Conservation (phyloP, 1,284 basidiomycete genomes). For the Naganishia albida region DNA sequence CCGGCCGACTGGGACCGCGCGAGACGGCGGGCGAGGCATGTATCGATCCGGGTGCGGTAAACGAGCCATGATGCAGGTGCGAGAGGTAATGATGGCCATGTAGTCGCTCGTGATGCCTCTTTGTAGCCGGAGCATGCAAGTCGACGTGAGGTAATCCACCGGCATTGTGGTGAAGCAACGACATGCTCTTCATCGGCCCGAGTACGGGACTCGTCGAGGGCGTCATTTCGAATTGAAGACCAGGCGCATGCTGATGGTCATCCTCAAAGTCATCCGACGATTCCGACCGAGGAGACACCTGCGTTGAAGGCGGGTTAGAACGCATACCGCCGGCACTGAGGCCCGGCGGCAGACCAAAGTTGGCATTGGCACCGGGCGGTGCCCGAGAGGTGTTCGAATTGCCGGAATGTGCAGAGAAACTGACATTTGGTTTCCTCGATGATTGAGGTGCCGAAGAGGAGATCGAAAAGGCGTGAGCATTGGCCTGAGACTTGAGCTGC, state of each 20-base stretch:
- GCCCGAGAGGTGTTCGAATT: constrained; percentile 9
- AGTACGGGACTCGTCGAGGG: constrained; percentile 75
- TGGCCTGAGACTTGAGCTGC: constrained; percentile 29
- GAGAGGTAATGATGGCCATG: constrained; percentile 36
- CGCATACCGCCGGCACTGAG: constrained; percentile 7
- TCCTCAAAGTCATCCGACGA: constrained; percentile 52
- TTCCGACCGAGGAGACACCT: constrained; percentile 49
- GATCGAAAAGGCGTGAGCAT: constrained; percentile 26
- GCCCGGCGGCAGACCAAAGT: constrained; percentile 8
- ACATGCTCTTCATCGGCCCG: constrained; percentile 68
- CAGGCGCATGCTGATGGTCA: constrained; percentile 37
- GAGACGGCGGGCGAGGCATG: constrained; percentile 48
- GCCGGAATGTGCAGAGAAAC: constrained; percentile 35
- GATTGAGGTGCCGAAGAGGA: constrained; percentile 18
- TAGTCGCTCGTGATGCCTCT: constrained; percentile 26
- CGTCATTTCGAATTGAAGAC: constrained; percentile 44
- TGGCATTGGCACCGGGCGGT: constrained; percentile 2
- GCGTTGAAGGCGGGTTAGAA: constrained; percentile 42
- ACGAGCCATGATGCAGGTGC: constrained; percentile 42
- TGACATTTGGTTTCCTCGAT: constrained; percentile 35
- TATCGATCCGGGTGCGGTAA: constrained; percentile 51
- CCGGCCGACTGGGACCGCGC: constrained; percentile 45
- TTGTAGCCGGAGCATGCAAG: constrained; percentile 10
- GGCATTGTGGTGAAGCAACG: constrained; percentile 41
- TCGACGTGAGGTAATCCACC: constrained; percentile 20